Base-by-base conservation (phyloP, 1,284 basidiomycete genomes). In the Naganishia sp. region DNA sequence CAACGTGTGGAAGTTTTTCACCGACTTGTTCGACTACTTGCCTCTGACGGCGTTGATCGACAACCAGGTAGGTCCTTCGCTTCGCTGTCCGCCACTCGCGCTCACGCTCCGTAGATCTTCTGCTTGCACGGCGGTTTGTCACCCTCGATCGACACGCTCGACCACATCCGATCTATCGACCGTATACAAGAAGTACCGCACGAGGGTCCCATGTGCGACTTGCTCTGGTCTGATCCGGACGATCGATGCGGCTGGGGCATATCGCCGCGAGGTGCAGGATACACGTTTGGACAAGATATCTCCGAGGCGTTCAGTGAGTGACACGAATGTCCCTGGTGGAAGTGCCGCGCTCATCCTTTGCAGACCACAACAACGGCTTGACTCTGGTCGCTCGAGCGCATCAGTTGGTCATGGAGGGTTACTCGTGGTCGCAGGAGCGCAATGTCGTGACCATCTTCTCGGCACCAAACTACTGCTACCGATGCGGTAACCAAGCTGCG, bases 371-470 rank as follows among this genome's bases (percentile, higher is more conserved):
- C 82, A 99, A 99, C 77, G 96, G 95, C 36, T 83, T 99, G 66
- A 98, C 95, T 55, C 86, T 99, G 65, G 94, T 99, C 68, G 92
- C 92, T 56, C 86, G 92, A 75, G 94, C 94, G 67, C 94, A 96
- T 85, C 94, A 98, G 80, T 82, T 99, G 68, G 95, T 98, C 72
- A 99, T 99, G 95, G 95, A 98, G 82, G 94, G 94, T 86, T 85
- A 80, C 75, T 79, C 77, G 69, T 78, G 95, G 94, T 94, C 94
- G 70, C 95, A 98, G 82, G 95, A 99, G 82, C 87, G 94, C 78
- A 99, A 99, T 77, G 96, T 99, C n/a, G 95, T 99, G 71, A 99
- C 95, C 54, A 98, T 99, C 78, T 99, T 98, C 84, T 97, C 94
- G 71, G 95, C 95, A 73, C 95, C 95, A 55, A 97, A 97, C 82